Base-by-base conservation (phyloP, 2,329 filamentous ascomycete genomes). In the Fusarium marasasianum region DNA sequence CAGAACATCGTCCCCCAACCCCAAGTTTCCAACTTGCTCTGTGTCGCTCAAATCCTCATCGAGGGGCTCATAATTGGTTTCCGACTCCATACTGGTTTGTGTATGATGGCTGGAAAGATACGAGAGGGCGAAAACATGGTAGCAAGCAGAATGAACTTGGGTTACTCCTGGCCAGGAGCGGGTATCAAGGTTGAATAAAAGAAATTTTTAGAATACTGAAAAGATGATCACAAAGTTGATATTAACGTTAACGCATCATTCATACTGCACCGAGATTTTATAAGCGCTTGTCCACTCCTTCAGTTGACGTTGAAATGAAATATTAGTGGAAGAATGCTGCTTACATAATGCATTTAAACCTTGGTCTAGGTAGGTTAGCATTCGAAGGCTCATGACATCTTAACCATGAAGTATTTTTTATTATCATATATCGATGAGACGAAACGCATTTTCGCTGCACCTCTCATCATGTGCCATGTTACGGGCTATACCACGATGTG, bases 381-480 rank as follows among this genome's bases (percentile, higher is more conserved):
- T 20, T 43, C 26, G 15, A 41, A 61, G 37, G 9, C n/a, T 53
- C 41, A 45, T 56, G 12, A 29, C n/a, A 43, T 35, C 24, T 56
- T 20, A 37, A 38, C 24, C 51, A 47, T 64, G 24, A 68, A 48
- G 38, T 51, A 47, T 40, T 61, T 63, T 55, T 29, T 54, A 35
- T 35, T 53, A 62, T 44, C 38, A 37, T 54, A 67, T 53, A 54
- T 56, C 43, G 44, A 70, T 72, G 54, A 66, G 50, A 60, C 50
- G 13, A 54, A 58, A 50, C 43, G 22, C 62, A 44, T 47, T 37
- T 41, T 47, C 43, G 41, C 70, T 71, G 56, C 54, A 54, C 66
- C 59, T 62, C 69, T 77, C 74, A 79, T 77, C 69, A 83, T 83
- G 82, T 82, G 77, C 80, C 77, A 84, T 83, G 82, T 71, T 83